Conservation (phyloP, 2,329 filamentous ascomycete genomes). For the Bipolaris cookei region DNA sequence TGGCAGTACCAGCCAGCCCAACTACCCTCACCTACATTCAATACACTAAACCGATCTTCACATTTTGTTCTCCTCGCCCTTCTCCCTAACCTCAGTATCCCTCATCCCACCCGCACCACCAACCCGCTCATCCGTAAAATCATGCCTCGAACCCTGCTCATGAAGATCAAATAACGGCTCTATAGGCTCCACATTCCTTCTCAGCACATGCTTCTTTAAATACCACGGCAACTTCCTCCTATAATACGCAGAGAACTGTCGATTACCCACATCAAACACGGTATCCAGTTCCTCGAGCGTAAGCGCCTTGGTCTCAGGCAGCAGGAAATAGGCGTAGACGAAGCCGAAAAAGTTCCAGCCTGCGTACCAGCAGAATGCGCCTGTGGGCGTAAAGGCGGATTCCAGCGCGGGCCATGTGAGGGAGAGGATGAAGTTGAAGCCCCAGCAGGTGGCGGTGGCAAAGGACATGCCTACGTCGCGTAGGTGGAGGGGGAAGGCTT, state of each 20-base stretch:
- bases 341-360: constrained; percentile 62
- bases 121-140: constrained; percentile 5
- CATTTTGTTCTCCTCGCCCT: constrained; percentile 1
- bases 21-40: not conserved
- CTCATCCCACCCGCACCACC: constrained; percentile 2
- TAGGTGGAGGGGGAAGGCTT: constrained; percentile 54
- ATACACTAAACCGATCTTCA: not conserved
- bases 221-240: constrained; percentile 47
- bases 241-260: constrained; percentile 33
- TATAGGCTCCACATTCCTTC: constrained; percentile 36
- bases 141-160: constrained; percentile 14
- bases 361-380: constrained; percentile 64
- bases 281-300: constrained; percentile 41
- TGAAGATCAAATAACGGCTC: constrained; percentile 34
- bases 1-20: too few relatives aligned
- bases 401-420: constrained; percentile 62
- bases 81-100: constrained; percentile 13
- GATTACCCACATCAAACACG: constrained; percentile 41
- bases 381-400: constrained; percentile 57
- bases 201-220: constrained; percentile 42
- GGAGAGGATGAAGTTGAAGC: constrained; percentile 62
- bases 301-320: constrained; percentile 42
- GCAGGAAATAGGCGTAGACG: constrained; percentile 45
- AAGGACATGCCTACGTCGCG: constrained; percentile 52
- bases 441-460: constrained; percentile 63